A percentile compares a stretch with the other conserved stretches of the same genome.
These are phyloP conservation scores for Bretziella fagacearum DNA, from an alignment of 2,329 filamentous ascomycete genomes.

Conservation along the genomic window DNA sequence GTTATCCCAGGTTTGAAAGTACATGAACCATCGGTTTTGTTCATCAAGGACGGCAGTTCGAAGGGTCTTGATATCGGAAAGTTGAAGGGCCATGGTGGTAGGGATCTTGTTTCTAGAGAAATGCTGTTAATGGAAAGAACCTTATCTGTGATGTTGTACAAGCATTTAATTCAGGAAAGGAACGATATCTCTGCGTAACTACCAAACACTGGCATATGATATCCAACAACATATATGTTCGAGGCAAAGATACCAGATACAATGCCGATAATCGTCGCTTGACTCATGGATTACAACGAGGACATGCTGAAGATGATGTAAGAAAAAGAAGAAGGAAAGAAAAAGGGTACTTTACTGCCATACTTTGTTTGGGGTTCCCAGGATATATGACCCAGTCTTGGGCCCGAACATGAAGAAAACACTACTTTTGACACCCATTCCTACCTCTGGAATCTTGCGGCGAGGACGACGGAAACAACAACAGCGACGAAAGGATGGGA, in stretches of 20 bases:
- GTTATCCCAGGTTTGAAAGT: slow-evolving; percentile 8
- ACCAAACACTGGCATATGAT: too few relatives aligned
- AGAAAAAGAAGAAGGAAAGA: too few relatives aligned
- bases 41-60: slow-evolving; percentile 10
- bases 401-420: slow-evolving; percentile 12
- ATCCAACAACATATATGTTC: too few relatives aligned
- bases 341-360: slow-evolving; percentile 12
- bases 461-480: not conserved
- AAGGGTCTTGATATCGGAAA: slow-evolving; percentile 5
- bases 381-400: slow-evolving; percentile 6
- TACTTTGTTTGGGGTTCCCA: slow-evolving; percentile 7
- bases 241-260: too few relatives aligned
- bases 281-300: too few relatives aligned
- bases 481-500: not conserved
- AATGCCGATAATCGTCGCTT: too few relatives aligned
- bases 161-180: not conserved
- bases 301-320: too few relatives aligned
- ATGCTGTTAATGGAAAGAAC: not conserved
- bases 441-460: not conserved
- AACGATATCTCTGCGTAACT: not conserved
- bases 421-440: slow-evolving; percentile 3
- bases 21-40: slow-evolving; percentile 11
- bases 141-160: not conserved
- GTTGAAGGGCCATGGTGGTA: slow-evolving; percentile 8
- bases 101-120: slow-evolving; percentile 9